Base-by-base conservation (phyloP, 2,329 filamentous ascomycete genomes). In the Hortaea werneckii region DNA sequence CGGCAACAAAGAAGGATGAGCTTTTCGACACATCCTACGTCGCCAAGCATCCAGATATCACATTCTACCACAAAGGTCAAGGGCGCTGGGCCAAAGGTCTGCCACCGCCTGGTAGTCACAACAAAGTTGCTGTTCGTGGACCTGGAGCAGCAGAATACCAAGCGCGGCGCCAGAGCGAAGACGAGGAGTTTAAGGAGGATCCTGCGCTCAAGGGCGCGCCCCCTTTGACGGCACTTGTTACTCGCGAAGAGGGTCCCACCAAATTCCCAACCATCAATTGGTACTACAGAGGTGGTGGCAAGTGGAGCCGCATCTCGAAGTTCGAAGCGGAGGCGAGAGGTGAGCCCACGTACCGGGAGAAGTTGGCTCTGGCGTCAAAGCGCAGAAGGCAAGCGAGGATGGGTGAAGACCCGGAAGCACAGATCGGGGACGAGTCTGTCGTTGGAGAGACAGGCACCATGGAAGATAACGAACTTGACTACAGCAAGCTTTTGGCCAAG, bases 231-330 rank as follows among this genome's bases (percentile, higher is more conserved):
- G 56, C 54, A 26, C 52, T 63, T 2, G 41, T 63, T 11, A 53
- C 48, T 26, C 54, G 51, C 34, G 50, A 52, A n/a, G 60, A 63
- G 38, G 58, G 60, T 9, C 59, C 59, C 4, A 57, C 60, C n/a
- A 53, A 54, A 34, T 63, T 51, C 44, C 60, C 60, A 5, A 40
- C 54, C 8, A 46, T 59, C 13, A 46, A 47, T 4, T 63, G 60
- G 60, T 39, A 54, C 37, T 63, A 63, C 37, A 55, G 60, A 29
- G 60, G 60, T 6, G 60, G 60, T 28, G 60, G 60, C 9, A 63
- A 62, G 42, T 62, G 60, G 57, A 52, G 54, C 37, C 45, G 56
- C 29, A 43, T 54, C 32, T 50, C 54, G 4, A 63, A 63, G 47
- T 45, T 53, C 34, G 50, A 59, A 37, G 40, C 42, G 20, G 35